Evolutionary conservation across 2,329 filamentous ascomycete species (phyloP).

Genomic region (Exutisphaerella laricina): DNA sequence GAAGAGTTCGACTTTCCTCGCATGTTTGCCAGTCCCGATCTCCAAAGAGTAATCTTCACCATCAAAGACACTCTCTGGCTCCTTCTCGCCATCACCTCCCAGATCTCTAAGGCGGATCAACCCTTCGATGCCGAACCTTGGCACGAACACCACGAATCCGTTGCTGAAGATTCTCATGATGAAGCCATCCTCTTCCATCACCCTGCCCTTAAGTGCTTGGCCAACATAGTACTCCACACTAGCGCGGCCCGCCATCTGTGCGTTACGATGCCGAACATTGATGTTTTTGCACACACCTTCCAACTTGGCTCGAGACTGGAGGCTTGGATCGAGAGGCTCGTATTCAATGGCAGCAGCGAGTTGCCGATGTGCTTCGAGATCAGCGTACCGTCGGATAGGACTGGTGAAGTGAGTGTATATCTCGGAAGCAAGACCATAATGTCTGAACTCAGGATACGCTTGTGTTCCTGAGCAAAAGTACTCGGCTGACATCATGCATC

Average conservation of each 20-base stretch:
- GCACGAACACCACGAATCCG: constrained; percentile 93
- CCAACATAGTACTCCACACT: constrained; percentile 98
- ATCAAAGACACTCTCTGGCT: constrained; percentile 75
- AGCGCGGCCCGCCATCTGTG: constrained; percentile 88
- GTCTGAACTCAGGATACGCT: constrained; percentile 87
- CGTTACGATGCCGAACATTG: constrained; percentile 94
- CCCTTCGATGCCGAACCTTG: constrained; percentile 90
- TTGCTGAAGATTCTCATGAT: constrained; percentile 98
- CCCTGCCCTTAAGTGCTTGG: constrained; percentile 77
- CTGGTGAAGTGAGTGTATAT: constrained; percentile 99
- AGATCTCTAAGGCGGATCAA: constrained; percentile 82
- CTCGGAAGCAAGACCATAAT: constrained; percentile 91
- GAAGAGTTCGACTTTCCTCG: constrained; percentile 71
- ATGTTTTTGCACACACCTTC: constrained; percentile 97
- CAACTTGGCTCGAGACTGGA: constrained; percentile 76
- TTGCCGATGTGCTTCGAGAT: constrained; percentile 88
- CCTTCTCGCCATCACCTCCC: constrained; percentile 52
- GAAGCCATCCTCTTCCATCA: constrained; percentile 81
- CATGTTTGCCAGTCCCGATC: constrained; percentile 41
- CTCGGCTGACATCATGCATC: constrained; percentile 98
- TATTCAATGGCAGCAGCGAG: constrained; percentile 94
- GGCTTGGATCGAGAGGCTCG: constrained; percentile 72
- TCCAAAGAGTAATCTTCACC: constrained; percentile 75
- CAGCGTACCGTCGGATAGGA: constrained; percentile 95
- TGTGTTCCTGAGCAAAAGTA: constrained; percentile 96